A percentile compares a stretch with the other conserved stretches of the same genome.
phyloP scores from a whole-genome alignment of 192 early-diverging fungal genomes.

The Rhizophagus prolifer region DNA sequence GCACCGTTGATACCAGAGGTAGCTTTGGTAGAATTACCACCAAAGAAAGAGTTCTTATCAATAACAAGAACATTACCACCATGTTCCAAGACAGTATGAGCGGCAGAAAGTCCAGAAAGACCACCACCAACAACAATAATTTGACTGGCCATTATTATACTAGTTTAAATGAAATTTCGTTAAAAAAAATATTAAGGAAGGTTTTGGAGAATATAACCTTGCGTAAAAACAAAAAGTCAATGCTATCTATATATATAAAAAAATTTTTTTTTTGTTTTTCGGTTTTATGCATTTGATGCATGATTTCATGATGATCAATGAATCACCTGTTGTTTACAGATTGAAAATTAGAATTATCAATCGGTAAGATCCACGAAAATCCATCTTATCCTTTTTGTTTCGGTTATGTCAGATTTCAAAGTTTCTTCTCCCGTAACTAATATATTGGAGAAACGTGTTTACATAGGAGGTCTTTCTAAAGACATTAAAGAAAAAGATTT shows the following conservation, averaged over 20 bases:
- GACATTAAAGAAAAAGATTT: slow-evolving; percentile 57
- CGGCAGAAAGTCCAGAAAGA: slow-evolving; percentile 85
- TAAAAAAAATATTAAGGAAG: too few species aligned
- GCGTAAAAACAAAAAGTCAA: background rate
- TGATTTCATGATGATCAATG: background rate
- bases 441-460: slow-evolving; percentile 58
- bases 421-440: background rate
- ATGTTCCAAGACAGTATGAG: slow-evolving; percentile 82
- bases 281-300: background rate
- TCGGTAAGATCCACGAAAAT: background rate
- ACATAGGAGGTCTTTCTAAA: slow-evolving; percentile 73
- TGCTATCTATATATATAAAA: background rate
- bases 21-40: slow-evolving; percentile 97
- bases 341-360: background rate
- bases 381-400: background rate
- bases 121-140: slow-evolving; percentile 70
- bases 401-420: background rate
- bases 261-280: background rate
- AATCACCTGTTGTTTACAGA: background rate
- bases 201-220: background rate
- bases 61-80: slow-evolving; percentile 73
- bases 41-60: slow-evolving; percentile 89
- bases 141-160: background rate
- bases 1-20: slow-evolving; percentile 98
- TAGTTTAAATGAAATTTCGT: background rate